Conservation (phyloP, 2,329 filamentous ascomycete species). For the Huntiella bhutanensis region DNA sequence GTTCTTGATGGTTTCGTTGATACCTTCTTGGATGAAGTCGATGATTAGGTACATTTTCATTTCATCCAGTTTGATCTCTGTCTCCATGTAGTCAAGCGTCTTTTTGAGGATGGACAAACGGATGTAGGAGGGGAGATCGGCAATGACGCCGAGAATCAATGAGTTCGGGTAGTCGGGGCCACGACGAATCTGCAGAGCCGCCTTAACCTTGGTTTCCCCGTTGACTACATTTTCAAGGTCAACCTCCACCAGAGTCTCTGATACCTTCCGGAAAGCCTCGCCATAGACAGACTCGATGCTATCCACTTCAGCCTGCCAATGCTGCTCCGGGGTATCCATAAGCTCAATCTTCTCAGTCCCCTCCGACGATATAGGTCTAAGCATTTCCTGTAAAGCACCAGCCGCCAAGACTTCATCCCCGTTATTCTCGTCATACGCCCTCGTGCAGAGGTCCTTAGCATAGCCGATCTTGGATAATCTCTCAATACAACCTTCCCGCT, state of each 20-base stretch:
- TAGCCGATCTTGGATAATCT: conserved; percentile 70
- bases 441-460: conserved; percentile 62
- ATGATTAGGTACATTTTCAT: conserved; percentile 78
- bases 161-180: conserved; percentile 54
- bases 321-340: conserved; percentile 35
- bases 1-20: conserved; percentile 63
- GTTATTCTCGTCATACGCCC: conserved; percentile 48
- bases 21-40: conserved; percentile 78
- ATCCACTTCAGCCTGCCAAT: conserved; percentile 72
- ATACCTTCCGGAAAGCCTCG: conserved; percentile 44
- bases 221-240: conserved; percentile 39
- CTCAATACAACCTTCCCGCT: conserved; percentile 64
- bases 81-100: conserved; percentile 50
- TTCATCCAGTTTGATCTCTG: conserved; percentile 59
- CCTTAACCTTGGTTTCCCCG: conserved; percentile 31
- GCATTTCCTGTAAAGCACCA: conserved; percentile 50
- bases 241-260: conserved; percentile 49
- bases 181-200: conserved; percentile 47
- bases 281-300: conserved; percentile 77
- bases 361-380: conserved; percentile 15
- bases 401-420: conserved; percentile 63
- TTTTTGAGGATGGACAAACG: conserved; percentile 72
- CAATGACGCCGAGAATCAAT: conserved; percentile 49
- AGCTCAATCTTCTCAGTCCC: conserved; percentile 21
- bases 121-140: conserved; percentile 74